These are phyloP conservation scores for Fusarium caatingaense DNA, from an alignment of 2,329 filamentous ascomycete genomes.

Conservation along the genomic window DNA sequence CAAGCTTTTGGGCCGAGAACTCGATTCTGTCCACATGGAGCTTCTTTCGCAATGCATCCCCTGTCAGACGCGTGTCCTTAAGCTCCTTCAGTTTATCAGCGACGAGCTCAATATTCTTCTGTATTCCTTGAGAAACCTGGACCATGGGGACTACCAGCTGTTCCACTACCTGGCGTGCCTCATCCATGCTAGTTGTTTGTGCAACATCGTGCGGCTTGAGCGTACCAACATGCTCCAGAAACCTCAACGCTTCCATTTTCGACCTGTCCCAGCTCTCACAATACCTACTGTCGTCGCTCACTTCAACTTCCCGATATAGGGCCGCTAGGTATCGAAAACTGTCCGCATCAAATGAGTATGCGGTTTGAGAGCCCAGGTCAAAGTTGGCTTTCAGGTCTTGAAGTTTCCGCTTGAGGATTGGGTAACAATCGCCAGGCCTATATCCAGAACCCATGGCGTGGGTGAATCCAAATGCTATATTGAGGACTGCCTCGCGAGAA, in stretches of 20 bases:
- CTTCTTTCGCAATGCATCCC: not conserved
- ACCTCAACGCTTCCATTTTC: slow-evolving; percentile 13
- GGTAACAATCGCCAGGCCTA: slow-evolving; percentile 5
- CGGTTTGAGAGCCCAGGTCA: not conserved
- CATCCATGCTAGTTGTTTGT: slow-evolving; percentile 37
- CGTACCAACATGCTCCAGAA: slow-evolving; percentile 10
- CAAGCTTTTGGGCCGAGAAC: not conserved
- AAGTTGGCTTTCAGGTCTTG: not conserved
- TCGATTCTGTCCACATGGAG: slow-evolving; percentile 13
- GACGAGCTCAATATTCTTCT: slow-evolving; percentile 5
- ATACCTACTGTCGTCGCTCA: not conserved
- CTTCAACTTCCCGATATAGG: not conserved
- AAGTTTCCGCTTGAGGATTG: slow-evolving; percentile 4
- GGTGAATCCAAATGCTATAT: slow-evolving; percentile 35
- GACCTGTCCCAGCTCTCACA: slow-evolving; percentile 37
- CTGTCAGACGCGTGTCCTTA: not conserved
- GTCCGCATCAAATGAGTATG: slow-evolving; percentile 35
- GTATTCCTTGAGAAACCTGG: slow-evolving; percentile 17
- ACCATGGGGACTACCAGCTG: slow-evolving; percentile 36
- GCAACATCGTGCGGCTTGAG: slow-evolving; percentile 30
- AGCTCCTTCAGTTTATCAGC: slow-evolving; percentile 9
- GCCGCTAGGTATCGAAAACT: slow-evolving; percentile 33
- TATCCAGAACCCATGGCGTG: slow-evolving; percentile 21
- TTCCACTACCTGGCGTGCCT: slow-evolving; percentile 5
- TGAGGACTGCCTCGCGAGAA: slow-evolving; percentile 23